These are phyloP conservation scores for Xylaria arbuscula DNA, from an alignment of 2,329 filamentous ascomycete species.

Conservation along the genomic window DNA sequence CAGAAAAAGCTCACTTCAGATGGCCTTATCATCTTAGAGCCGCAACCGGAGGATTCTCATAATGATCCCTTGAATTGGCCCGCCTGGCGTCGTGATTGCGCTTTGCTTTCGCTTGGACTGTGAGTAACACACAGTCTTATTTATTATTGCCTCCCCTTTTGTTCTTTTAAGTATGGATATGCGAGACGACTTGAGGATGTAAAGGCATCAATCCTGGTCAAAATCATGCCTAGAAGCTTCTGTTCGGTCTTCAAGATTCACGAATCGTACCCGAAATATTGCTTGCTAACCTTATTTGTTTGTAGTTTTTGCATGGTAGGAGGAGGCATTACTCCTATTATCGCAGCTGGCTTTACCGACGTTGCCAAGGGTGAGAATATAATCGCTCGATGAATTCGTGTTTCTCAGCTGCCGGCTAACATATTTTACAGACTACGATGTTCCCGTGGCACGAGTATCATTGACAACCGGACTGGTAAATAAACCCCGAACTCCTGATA, in stretches of 20 bases:
- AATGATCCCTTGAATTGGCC: conserved; percentile 97
- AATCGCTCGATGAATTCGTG: conserved; percentile 53
- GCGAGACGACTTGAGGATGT: background rate
- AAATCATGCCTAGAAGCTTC: background rate
- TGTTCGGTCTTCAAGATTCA: background rate
- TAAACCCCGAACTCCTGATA: background rate
- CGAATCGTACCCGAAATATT: background rate
- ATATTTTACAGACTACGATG: conserved; percentile 59
- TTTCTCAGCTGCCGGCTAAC: conserved; percentile 33
- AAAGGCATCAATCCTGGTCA: background rate
- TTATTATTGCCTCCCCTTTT: background rate
- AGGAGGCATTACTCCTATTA: conserved; percentile 88
- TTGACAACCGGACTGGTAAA: conserved; percentile 64
- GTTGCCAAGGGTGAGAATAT: conserved; percentile 65
- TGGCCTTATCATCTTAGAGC: conserved; percentile 86
- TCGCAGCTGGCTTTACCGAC: conserved; percentile 89
- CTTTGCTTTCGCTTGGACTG: conserved; percentile 84
- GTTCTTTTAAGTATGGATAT: background rate
- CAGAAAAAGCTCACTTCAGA: conserved; percentile 81
- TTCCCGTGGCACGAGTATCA: conserved; percentile 78
- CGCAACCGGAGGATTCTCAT: conserved; percentile 88
- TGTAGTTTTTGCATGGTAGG: conserved; percentile 84
- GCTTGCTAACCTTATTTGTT: background rate
- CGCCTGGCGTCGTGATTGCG: conserved; percentile 79
- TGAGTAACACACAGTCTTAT: background rate